A percentile compares a stretch with the other conserved stretches of the same genome.
Evolutionary conservation across 2,329 filamentous ascomycete species (phyloP).

Genomic region (Ceratocystis huliohia): DNA sequence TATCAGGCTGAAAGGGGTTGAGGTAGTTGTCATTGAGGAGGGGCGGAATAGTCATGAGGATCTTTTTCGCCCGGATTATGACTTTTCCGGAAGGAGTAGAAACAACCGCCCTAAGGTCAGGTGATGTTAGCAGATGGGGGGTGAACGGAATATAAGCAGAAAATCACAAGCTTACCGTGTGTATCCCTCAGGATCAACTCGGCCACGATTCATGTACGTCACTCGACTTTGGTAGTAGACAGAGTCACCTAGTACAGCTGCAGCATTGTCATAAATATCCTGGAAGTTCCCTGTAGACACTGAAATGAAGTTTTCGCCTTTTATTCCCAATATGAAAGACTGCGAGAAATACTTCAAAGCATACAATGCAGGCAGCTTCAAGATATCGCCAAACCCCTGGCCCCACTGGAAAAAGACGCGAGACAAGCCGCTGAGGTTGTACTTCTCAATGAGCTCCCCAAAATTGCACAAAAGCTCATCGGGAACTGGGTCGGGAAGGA

Average conservation of each 20-base stretch:
- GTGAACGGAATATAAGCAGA: slow-evolving; percentile 49
- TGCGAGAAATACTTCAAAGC: slow-evolving; percentile 29
- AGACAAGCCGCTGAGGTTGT: slow-evolving; percentile 30
- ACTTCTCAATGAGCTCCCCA: slow-evolving; percentile 32
- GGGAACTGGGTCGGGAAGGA: slow-evolving; percentile 34
- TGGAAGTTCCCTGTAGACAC: slow-evolving; percentile 74
- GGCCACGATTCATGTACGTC: slow-evolving; percentile 85
- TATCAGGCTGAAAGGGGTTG: slow-evolving; percentile 23
- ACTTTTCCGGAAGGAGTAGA: slow-evolving; percentile 53
- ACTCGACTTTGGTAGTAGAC: slow-evolving; percentile 88
- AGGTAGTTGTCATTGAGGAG: slow-evolving; percentile 42
- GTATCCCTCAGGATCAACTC: slow-evolving; percentile 59
- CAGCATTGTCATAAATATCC: slow-evolving; percentile 76
- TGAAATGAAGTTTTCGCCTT: slow-evolving; percentile 77
- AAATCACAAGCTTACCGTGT: slow-evolving; percentile 56
- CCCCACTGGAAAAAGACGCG: slow-evolving; percentile 28
- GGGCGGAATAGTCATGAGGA: slow-evolving; percentile 70
- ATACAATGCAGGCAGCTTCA: slow-evolving; percentile 31
- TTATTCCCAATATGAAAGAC: slow-evolving; percentile 46
- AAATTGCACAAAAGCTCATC: slow-evolving; percentile 34
- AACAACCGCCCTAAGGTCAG: slow-evolving; percentile 65
- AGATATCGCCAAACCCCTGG: slow-evolving; percentile 31
- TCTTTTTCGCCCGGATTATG: slow-evolving; percentile 60
- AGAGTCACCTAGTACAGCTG: slow-evolving; percentile 63
- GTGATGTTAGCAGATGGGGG: slow-evolving; percentile 69